Base-by-base conservation (phyloP, 192 early-diverging fungal genomes). In the Coemansia sp. region DNA sequence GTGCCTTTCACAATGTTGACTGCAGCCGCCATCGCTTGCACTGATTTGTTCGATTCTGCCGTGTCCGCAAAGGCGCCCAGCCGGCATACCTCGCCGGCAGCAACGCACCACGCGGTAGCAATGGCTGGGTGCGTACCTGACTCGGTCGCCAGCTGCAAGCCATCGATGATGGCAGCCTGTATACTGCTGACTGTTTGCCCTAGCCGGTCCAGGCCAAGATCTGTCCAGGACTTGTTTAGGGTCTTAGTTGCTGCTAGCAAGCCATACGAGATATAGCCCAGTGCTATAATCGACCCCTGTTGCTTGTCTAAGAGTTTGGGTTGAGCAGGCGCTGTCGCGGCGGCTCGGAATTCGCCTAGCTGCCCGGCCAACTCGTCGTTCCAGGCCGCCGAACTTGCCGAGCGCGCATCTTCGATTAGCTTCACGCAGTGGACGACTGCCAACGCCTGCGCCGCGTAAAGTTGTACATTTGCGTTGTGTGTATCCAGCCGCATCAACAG, bases 51-150 rank as follows among this genome's bases (percentile, higher is more conserved):
- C 4, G 12, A 7, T 21, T 32, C 12, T n/a, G n/a, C n/a, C 21
- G 22, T 6, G 14, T 41, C 48, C 9, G 22, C 29, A 41, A 11
- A 19, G 51, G 27, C 6, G 0, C 43, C 54, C 10, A 45, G 12
- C 52, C 55, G 66, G 30, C 89, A 84, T 11, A 87, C 66, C 49
- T 94, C 90, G 3, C 84, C 81, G n/a, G 94, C 51, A 0, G 90
- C 69, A 28, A 79, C 56, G 59, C 82, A 87, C 17, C 87, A 83
- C 2, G 81, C 90, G 15, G 63, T 53, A 1, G 86, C 67, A 36
- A 81, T 62, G 11, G 82, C 61, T 5, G 70, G 55, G 2, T 83
- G 80, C 0, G 79, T 70, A 12, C 79, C 61, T 23, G 59, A 8
- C 14, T 63, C 62, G 47, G 47, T 54, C 10, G 59, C 55, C 12